Evolutionary conservation across 2,329 filamentous ascomycete species (phyloP), one percentile per base, ranked within the genome.

Genomic region (Aphanocladium album): DNA sequence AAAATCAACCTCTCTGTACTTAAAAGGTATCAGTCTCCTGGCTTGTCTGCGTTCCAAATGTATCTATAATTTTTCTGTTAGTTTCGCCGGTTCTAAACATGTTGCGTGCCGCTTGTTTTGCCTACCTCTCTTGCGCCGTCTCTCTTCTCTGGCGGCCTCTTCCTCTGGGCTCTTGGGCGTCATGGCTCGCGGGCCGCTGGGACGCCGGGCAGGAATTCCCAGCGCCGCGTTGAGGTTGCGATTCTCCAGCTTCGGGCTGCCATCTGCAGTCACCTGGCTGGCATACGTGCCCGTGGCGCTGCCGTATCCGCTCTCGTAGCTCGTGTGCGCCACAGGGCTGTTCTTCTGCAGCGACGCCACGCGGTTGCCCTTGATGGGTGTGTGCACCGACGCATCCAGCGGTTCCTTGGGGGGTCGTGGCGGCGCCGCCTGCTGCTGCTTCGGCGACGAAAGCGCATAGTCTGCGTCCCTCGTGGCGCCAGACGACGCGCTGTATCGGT

Each of bases 341-440:
- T 73, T 73, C 69, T 83, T 83, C 62, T 78, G 76, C 53, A 84
- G 70, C 70, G 82, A 82, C 56, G 77, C 80, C 47, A 81, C 70
- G 19, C 81, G 79, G 58, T 72, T 74, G 41, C 76, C 73, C 63
- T 79, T 78, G 8, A 78, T 76, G 11, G 83, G 79, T 2, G 79
- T 79, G 30, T 77, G 72, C 5, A 70, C 66, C 14, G 71, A 73
- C 41, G 69, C 71, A 5, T 81, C 81, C 0, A 87, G 71, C 0
- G 83, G 82, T 72, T 88, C 85, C 74, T 88, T 88, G 5, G 85
- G 85, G 39, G 85, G 85, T 3, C 83, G 79, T 1, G 83, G 81
- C 1, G 84, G 85, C 2, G 74, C 79, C 7, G 72, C 33, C 51
- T 67, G 68, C 7, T 71, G 70, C n/a, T 71, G 70, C 2, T 71